These are phyloP conservation scores for Neurospora sp. DNA, from an alignment of 495 filamentous ascomycete species.

Conservation along the genomic window DNA sequence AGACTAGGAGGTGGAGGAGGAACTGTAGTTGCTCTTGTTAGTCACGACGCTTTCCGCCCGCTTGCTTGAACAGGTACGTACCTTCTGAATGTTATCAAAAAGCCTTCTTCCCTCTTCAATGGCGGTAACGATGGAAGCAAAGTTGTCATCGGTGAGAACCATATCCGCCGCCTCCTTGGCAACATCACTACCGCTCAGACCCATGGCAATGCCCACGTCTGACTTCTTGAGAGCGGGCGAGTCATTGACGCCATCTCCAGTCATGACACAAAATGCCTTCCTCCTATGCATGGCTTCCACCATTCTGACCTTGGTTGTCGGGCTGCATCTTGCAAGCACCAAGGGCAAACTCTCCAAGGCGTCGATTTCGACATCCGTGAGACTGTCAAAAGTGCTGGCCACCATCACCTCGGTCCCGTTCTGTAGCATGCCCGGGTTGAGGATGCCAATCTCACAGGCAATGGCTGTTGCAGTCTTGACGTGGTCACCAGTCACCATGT, in stretches of 20 bases:
- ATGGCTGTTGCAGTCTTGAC: constrained; percentile 65
- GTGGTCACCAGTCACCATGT: constrained; percentile 80
- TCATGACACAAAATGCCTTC: constrained; percentile 51
- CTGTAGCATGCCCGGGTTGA: constrained; percentile 34
- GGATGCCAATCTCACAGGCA: constrained; percentile 63
- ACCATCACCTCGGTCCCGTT: constrained; percentile 47
- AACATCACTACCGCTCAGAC: constrained; percentile 73
- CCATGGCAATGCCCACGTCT: constrained; percentile 82
- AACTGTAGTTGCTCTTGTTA: constrained; percentile 52
- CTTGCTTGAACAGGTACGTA: neutral
- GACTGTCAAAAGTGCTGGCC: constrained; percentile 49
- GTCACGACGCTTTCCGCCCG: constrained; percentile 44
- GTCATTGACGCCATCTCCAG: constrained; percentile 80
- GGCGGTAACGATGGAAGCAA: constrained; percentile 65
- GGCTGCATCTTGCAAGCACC: constrained; percentile 54
- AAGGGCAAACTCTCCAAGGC: constrained; percentile 46
- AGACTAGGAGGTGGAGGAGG: constrained; percentile 61
- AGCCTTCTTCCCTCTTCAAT: constrained; percentile 61
- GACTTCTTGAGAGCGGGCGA: constrained; percentile 68
- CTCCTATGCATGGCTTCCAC: constrained; percentile 59
- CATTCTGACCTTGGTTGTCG: constrained; percentile 56
- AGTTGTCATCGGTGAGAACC: constrained; percentile 82
- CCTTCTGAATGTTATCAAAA: constrained; percentile 73
- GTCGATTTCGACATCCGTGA: constrained; percentile 50
- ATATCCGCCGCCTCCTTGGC: constrained; percentile 83